Evolutionary conservation across 2,329 filamentous ascomycete genomes (phyloP).

Genomic region (Penicillium freii): DNA sequence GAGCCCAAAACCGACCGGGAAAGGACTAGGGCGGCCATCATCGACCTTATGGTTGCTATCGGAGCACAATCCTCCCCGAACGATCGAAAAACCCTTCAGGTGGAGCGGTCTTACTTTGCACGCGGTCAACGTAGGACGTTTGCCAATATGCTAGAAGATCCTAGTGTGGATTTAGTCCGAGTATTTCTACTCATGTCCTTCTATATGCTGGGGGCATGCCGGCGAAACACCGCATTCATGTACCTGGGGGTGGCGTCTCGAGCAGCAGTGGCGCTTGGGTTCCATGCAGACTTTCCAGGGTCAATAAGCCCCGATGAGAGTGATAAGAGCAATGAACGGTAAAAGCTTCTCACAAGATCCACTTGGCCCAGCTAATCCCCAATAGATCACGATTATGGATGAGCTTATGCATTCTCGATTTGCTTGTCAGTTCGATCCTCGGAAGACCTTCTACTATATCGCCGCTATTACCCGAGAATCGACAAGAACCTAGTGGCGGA

Average conservation of each 20-base stretch:
- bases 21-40: slow-evolving; percentile 31
- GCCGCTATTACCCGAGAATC: slow-evolving; percentile 29
- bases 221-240: slow-evolving; percentile 62
- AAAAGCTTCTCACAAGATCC: slow-evolving; percentile 7
- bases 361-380: slow-evolving; percentile 1
- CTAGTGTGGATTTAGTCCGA: slow-evolving; percentile 53
- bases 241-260: slow-evolving; percentile 60
- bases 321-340: slow-evolving; percentile 24
- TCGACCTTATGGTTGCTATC: slow-evolving; percentile 52
- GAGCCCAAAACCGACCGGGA: slow-evolving; percentile 21
- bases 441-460: slow-evolving; percentile 43
- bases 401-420: slow-evolving; percentile 50
- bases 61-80: slow-evolving; percentile 50
- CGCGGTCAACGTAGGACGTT: slow-evolving; percentile 51
- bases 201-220: slow-evolving; percentile 59
- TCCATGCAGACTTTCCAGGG: slow-evolving; percentile 42
- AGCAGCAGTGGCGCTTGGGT: slow-evolving; percentile 56
- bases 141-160: slow-evolving; percentile 53
- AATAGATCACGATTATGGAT: slow-evolving; percentile 46
- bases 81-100: slow-evolving; percentile 30
- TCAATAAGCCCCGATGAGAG: slow-evolving; percentile 16
- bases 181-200: slow-evolving; percentile 58
- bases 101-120: slow-evolving; percentile 46
- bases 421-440: slow-evolving; percentile 50
- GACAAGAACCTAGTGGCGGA: slow-evolving; percentile 11